phyloP scores from a whole-genome alignment of 1,139 yeast genomes.

The Insectozyma bohioensis region DNA sequence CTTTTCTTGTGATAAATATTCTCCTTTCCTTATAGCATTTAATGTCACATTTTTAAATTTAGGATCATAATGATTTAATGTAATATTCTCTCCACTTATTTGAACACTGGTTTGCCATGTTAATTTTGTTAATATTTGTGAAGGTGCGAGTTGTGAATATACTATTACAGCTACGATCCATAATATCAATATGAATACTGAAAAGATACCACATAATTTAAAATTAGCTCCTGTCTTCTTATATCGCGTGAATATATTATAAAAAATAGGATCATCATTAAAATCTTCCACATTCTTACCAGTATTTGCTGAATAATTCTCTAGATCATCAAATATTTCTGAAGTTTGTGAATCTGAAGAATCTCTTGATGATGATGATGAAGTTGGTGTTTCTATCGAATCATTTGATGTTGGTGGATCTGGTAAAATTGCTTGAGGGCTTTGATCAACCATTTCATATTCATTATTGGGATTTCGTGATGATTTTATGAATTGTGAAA shows the following conservation, averaged over 20 bases:
- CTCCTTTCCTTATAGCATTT: conserved; percentile 25
- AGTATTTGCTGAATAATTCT: conserved; percentile 16
- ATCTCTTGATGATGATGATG: conserved; percentile 6
- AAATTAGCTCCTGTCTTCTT: conserved; percentile 14
- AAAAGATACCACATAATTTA: conserved; percentile 10
- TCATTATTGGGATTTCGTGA: conserved; percentile 15
- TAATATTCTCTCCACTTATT: conserved; percentile 29
- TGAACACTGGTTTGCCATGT: conserved; percentile 31
- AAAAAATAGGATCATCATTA: conserved; percentile 26
- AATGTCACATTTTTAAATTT: conserved; percentile 31
- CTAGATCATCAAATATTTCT: conserved; percentile 29
- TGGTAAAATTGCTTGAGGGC: not conserved
- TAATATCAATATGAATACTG: conserved; percentile 10
- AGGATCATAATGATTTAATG: conserved; percentile 32
- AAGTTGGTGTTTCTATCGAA: conserved; percentile 4
- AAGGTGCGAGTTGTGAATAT: conserved; percentile 30
- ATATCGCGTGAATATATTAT: conserved; percentile 22
- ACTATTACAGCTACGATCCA: conserved; percentile 34
- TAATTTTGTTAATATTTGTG: conserved; percentile 19
- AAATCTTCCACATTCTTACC: conserved; percentile 21
- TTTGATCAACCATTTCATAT: conserved; percentile 26
- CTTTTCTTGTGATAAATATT: conserved; percentile 19
- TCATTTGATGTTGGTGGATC: conserved; percentile 5
- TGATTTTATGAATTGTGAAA: conserved; percentile 9
- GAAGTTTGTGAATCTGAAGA: conserved; percentile 26